phyloP scores from a whole-genome alignment of 768 basidiomycete species.

The Artomyces pyxidatus region DNA sequence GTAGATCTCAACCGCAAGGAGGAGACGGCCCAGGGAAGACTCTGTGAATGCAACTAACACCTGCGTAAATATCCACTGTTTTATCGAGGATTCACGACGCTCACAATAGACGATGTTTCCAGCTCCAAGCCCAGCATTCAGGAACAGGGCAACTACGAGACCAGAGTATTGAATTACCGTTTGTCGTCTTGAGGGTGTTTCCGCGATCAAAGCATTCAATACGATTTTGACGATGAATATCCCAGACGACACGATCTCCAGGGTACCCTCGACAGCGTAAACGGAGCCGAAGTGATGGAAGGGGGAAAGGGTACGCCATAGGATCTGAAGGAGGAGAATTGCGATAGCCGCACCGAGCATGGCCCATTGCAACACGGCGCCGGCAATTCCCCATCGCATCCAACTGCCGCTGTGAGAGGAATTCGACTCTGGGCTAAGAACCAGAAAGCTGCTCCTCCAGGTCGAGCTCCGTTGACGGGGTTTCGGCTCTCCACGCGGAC shows the following conservation, averaged over 20 bases:
- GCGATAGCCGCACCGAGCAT: conserved; percentile 37
- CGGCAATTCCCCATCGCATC: conserved; percentile 54
- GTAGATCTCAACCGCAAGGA: conserved; percentile 55
- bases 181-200: conserved; percentile 30
- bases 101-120: conserved; percentile 51
- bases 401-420: conserved; percentile 51
- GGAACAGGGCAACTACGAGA: conserved; percentile 42
- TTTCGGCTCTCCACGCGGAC: conserved; percentile 38
- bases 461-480: conserved; percentile 9
- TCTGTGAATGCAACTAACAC: conserved; percentile 61
- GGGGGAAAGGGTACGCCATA: conserved; percentile 46
- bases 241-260: conserved; percentile 51
- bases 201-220: conserved; percentile 45
- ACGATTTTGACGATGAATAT: conserved; percentile 57
- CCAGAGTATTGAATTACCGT: conserved; percentile 39
- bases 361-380: conserved; percentile 42
- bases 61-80: background rate
- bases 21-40: conserved; percentile 57
- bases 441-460: conserved; percentile 12
- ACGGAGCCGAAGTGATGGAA: conserved; percentile 34
- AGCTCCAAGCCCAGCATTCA: conserved; percentile 45
- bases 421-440: conserved; percentile 8
- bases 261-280: conserved; percentile 48
- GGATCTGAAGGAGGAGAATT: conserved; percentile 49
- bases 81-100: conserved; percentile 24